These are phyloP conservation scores for Hygrocybe coccinea DNA, from an alignment of 768 basidiomycete species.

Conservation along the genomic window DNA sequence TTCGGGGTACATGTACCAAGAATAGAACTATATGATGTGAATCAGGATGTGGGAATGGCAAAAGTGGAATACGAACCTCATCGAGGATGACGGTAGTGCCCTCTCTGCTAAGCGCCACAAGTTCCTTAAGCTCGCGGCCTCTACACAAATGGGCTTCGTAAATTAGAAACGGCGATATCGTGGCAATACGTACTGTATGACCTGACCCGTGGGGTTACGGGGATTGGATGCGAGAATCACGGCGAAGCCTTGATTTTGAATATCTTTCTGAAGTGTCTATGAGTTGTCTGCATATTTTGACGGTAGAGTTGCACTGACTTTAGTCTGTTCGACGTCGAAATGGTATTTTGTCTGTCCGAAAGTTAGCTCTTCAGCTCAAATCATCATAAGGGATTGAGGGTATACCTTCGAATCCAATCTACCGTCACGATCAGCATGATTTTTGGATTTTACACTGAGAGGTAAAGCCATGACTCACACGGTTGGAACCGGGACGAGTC, in stretches of 20 bases:
- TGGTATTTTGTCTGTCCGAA: slow-evolving; percentile 55
- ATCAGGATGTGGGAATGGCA: background rate
- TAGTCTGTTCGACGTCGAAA: slow-evolving; percentile 75
- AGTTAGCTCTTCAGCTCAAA: slow-evolving; percentile 16
- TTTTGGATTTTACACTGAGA: background rate
- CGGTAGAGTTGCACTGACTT: slow-evolving; percentile 35
- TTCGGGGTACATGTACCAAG: slow-evolving; percentile 92
- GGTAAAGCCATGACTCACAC: slow-evolving; percentile 52
- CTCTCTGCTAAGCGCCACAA: slow-evolving; percentile 69
- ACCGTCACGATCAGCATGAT: slow-evolving; percentile 3
- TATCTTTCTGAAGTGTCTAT: slow-evolving; percentile 57
- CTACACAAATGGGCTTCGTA: slow-evolving; percentile 28
- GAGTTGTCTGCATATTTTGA: slow-evolving; percentile 29
- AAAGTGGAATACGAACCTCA: slow-evolving; percentile 45
- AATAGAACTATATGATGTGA: slow-evolving; percentile 65
- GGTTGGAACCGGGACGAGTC: slow-evolving; percentile 87
- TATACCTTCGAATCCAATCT: slow-evolving; percentile 42
- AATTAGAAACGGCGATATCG: background rate
- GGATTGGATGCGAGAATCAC: slow-evolving; percentile 90
- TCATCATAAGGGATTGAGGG: slow-evolving; percentile 3
- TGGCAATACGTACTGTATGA: slow-evolving; percentile 40
- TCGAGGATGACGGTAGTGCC: slow-evolving; percentile 82
- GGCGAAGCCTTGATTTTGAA: slow-evolving; percentile 74
- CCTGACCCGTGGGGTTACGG: slow-evolving; percentile 96
- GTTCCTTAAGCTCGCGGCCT: slow-evolving; percentile 75